Base-by-base conservation (phyloP, 306 rosid genomes). In the Canavalia ensiformis region DNA sequence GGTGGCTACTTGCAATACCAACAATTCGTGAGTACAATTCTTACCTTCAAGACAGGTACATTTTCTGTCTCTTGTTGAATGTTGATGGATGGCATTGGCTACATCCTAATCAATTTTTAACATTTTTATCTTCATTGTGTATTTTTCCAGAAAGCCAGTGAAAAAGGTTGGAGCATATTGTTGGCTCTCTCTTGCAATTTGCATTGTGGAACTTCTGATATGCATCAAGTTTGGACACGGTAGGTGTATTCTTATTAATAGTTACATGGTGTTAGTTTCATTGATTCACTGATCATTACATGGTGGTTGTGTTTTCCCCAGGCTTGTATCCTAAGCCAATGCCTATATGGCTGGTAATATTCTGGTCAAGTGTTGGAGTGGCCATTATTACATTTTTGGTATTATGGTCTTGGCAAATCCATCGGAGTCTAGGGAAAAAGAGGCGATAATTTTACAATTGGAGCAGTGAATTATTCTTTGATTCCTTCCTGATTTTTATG, bases 1-100 rank as follows among this genome's bases (percentile, higher is more conserved):
- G 99, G 99, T 96, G 99, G 99, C 65, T 96, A 75, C 93, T 96
- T 75, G 99, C 99, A 39, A 93, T 96, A 80, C 99, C 99, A 44
- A 93, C 99, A 25, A 93, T 96, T 83, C 98, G 99, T 0, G 99
- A 96, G 84, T 96, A 96, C 89, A 96, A 96, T 78, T 79, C 98
- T 11, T 96, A 96, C 83, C 99, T 96, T 87, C 98, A 96, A 83
- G 99, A 96, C 88, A 84, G 94, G 99, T 96, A 86, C 52, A 31
- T 75, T 77, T 79, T 72, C 88, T 71, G 75, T 87, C 82, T 75
- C 86, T 75, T 25, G 63, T 66, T 33, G 56, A 42, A 39, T 72
- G 35, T 74, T 31, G 42, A 8, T 44, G 71, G 37, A 31, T 63
- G 4, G 2, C 34, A 37, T 6, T 71, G 8, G 13, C 30, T 7